These are phyloP conservation scores for Exsudoporus frostii DNA, from an alignment of 768 basidiomycete species.

Conservation along the genomic window DNA sequence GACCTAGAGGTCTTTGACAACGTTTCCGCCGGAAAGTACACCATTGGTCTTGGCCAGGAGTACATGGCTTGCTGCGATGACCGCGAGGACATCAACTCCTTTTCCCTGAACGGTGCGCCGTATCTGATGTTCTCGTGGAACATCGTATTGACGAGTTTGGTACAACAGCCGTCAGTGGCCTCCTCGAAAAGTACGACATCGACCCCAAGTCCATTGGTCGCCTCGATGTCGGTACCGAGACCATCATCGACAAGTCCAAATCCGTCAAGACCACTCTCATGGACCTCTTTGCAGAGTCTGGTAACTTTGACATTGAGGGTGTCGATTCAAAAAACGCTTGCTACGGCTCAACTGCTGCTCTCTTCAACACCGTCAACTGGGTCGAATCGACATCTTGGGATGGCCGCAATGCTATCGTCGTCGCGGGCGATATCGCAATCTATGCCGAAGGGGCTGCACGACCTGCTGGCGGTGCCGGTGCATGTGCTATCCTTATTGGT, in stretches of 20 bases:
- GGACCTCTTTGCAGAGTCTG: slow-evolving; percentile 92
- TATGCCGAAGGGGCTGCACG: slow-evolving; percentile 95
- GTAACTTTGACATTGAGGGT: slow-evolving; percentile 97
- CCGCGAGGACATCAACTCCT: slow-evolving; percentile 98
- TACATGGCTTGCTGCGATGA: slow-evolving; percentile 99
- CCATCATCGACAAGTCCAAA: slow-evolving; percentile 99
- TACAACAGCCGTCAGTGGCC: slow-evolving; percentile 74
- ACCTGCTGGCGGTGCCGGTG: slow-evolving; percentile 96
- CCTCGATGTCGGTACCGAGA: slow-evolving; percentile 97
- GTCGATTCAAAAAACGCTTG: slow-evolving; percentile 99
- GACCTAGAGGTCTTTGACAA: slow-evolving; percentile 94
- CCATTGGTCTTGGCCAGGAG: slow-evolving; percentile 95
- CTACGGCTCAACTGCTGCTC: slow-evolving; percentile 97
- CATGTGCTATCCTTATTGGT: slow-evolving; percentile 91
- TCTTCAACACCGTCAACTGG: slow-evolving; percentile 99
- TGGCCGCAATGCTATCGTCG: slow-evolving; percentile 95
- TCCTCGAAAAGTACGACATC: slow-evolving; percentile 91
- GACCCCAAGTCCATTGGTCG: slow-evolving; percentile 97
- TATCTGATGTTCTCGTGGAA: background rate
- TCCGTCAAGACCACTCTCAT: slow-evolving; percentile 97
- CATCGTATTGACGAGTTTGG: background rate
- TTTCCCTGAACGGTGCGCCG: slow-evolving; percentile 82
- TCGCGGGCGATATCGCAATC: slow-evolving; percentile 95
- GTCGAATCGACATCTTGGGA: slow-evolving; percentile 96
- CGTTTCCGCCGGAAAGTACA: slow-evolving; percentile 95